phyloP scores from a whole-genome alignment of 148 eudicot genomes.

The Cornus florida region DNA sequence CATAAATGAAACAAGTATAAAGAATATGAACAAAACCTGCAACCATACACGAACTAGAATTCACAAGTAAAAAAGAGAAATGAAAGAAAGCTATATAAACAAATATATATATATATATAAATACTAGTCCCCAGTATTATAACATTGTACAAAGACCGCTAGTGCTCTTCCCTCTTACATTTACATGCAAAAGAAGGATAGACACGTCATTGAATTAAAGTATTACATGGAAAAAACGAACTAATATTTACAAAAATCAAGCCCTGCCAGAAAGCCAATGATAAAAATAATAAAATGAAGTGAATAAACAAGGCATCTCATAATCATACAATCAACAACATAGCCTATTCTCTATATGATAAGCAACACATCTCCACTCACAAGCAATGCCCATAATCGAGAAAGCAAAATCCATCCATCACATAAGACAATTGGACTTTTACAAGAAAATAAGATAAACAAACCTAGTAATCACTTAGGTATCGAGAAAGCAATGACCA shows the following conservation, averaged over 20 bases:
- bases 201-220: too few species aligned
- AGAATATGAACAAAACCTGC: not conserved
- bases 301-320: too few species aligned
- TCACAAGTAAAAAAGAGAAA: not conserved
- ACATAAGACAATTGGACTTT: not conserved
- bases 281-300: too few species aligned
- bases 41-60: not conserved
- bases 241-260: too few species aligned
- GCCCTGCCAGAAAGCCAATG: too few species aligned
- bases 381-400: not conserved
- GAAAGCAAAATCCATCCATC: not conserved
- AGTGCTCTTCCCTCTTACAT: too few species aligned
- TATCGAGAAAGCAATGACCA: not conserved
- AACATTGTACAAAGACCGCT: too few species aligned
- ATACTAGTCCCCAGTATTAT: too few species aligned
- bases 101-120: not conserved
- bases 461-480: too few species aligned
- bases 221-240: too few species aligned
- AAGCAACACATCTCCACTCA: not conserved
- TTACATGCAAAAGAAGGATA: not conserved
- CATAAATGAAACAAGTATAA: not conserved
- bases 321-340: too few species aligned
- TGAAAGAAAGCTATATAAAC: not conserved
- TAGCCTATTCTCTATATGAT: not conserved
- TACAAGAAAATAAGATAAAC: not conserved